Evolutionary conservation across 2,329 filamentous ascomycete species (phyloP).

Genomic region (Trichoderma endophyticum): DNA sequence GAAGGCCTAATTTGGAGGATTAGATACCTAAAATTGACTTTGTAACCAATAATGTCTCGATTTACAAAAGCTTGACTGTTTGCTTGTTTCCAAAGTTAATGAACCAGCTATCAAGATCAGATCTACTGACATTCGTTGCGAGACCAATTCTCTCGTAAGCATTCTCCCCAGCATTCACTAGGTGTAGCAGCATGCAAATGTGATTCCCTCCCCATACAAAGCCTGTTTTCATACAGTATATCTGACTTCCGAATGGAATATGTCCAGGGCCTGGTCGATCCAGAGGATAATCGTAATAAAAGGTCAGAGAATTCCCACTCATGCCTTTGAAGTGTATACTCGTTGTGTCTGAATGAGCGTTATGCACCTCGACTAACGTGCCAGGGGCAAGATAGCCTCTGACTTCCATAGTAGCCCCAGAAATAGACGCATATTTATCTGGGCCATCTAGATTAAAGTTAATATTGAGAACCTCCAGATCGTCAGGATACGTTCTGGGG

Average conservation of each 20-base stretch:
- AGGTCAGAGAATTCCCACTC: background rate
- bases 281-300: conserved; percentile 2
- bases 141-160: conserved; percentile 10
- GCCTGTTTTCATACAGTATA: conserved; percentile 17
- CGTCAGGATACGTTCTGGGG: background rate
- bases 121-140: background rate
- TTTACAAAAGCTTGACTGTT: background rate
- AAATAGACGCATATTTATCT: conserved; percentile 11
- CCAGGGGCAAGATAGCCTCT: background rate
- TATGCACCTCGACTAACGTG: background rate
- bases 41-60: background rate
- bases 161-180: background rate
- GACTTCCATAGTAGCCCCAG: background rate
- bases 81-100: background rate
- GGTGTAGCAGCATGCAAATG: conserved; percentile 9
- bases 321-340: background rate
- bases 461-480: background rate
- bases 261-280: background rate
- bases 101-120: conserved; percentile 3
- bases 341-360: background rate
- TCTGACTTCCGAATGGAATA: background rate
- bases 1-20: too few species aligned
- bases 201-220: conserved; percentile 17
- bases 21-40: background rate
- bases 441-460: background rate